Evolutionary conservation across 768 basidiomycete species (phyloP), one percentile per base, ranked within the genome.

Genomic region (Lyophyllum semitale): DNA sequence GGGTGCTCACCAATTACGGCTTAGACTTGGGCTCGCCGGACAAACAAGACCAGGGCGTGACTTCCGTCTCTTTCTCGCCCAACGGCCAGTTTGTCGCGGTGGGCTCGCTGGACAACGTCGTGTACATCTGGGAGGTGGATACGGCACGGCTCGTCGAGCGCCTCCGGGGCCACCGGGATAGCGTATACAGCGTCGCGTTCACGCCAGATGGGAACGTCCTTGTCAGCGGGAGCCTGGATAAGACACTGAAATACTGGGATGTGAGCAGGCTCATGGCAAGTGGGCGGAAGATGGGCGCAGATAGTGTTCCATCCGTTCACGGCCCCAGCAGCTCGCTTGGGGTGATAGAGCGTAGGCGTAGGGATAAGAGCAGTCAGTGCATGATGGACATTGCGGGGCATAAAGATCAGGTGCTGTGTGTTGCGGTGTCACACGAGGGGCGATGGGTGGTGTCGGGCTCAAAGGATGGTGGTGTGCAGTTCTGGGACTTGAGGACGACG

Each of bases 381-480:
- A 85, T 84, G 64, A 89, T 91, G 82, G 90, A 92, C 63, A 88
- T 96, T 63, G 85, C 82, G 52, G 95, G 95, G 11, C 95, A 96
- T 71, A 95, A 94, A 87, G 79, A 82, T 62, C 81, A 82, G 60
- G 81, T 83, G 32, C 65, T 83, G 43, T 77, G 75, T n/a, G 80
- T 83, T 17, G 79, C 70, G 15, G 91, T 95, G 45, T 93, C 92
- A 42, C 89, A 93, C 59, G 95, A 98, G 70, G 93, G 92, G 4
- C 85, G 91, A 60, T 84, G 94, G 91, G 89, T 98, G 62, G 95
- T 97, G 11, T 95, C 93, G 11, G 96, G 97, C 1, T 82, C 81
- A 4, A 98, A 98, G 74, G 97, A 99, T 69, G 89, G 97, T 12
- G 90, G 93, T 0, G 95, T 99, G 52, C 93, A 95, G 69, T 94